Base-by-base conservation (phyloP, 495 filamentous ascomycete species). In the Lasiosphaeria ovina region DNA sequence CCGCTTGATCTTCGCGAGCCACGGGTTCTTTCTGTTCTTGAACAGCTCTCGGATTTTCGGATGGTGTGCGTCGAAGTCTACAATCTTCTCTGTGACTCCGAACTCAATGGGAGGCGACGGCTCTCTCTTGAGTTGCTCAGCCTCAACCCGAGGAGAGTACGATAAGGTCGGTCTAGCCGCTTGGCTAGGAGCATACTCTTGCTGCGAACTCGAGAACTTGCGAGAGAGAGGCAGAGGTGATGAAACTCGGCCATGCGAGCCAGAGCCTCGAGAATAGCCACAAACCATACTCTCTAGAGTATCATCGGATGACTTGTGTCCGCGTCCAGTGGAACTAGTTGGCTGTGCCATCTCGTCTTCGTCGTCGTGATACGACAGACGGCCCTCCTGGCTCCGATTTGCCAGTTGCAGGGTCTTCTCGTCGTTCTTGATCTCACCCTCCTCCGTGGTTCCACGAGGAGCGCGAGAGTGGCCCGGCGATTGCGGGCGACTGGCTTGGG, bases 341-440 rank as follows among this genome's bases (percentile, higher is more conserved):
- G 8, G 12, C 16, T 31, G 24, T 24, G 24, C 14, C 11, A 7
- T 6, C 10, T 57, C 45, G 4, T 24, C 42, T n/a, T 65, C 40
- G 7, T 42, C 51, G n/a, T 65, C 67, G 14, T 54, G 52, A 12
- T 63, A 67, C 33, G 65, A 60, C 35, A 70, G 56, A 4, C 65
- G 62, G 0, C 62, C 60, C 47, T 65, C 58, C 2, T 38, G n/a
- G 1, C 16, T 7, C 14, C 38, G 48, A 10, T n/a, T 42, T 38
- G 36, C 8, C n/a, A n/a, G 44, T 4, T 11, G 44, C 8, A 47
- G 1, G 17, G 12, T 17, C 6, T 40, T 38, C 54, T 47, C 51
- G 12, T 47, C 10, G 49, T 51, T 51, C 49, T 51, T 17, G 12
- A 35, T 34, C 10, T 54, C 31, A 6, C 33, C 50, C 0, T 55